These are phyloP conservation scores for Flaveria brownii DNA, from an alignment of 129 eudicot genomes.

Conservation along the genomic window DNA sequence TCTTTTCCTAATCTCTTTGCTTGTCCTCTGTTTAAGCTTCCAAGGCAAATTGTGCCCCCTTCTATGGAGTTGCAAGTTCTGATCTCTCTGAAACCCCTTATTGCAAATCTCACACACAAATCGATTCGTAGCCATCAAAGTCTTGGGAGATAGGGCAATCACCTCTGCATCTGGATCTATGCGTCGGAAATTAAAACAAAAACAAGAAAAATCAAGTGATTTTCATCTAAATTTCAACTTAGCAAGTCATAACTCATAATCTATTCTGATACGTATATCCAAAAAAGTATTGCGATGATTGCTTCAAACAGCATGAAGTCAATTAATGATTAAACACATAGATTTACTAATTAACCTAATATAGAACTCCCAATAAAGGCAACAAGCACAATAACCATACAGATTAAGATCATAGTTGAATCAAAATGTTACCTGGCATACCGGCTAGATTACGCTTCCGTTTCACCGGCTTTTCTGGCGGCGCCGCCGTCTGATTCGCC, in stretches of 20 bases:
- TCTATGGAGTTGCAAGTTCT: slow-evolving; percentile 91
- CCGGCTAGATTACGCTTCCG: slow-evolving; percentile 94
- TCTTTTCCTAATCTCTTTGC: slow-evolving; percentile 73
- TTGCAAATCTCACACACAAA: slow-evolving; percentile 95
- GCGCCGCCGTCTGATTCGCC: slow-evolving; percentile 51
- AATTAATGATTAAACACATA: background rate
- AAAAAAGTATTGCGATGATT: background rate
- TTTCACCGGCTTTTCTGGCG: slow-evolving; percentile 46
- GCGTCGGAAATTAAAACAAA: background rate
- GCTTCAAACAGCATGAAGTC: slow-evolving; percentile 13
- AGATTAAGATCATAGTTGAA: slow-evolving; percentile 4
- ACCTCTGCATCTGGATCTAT: slow-evolving; percentile 99
- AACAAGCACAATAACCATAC: background rate
- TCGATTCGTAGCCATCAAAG: slow-evolving; percentile 88
- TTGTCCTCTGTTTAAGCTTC: slow-evolving; percentile 89
- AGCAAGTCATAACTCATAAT: background rate
- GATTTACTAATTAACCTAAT: slow-evolving; percentile 11
- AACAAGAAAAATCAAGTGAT: slow-evolving; percentile 16
- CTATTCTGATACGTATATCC: slow-evolving; percentile 8
- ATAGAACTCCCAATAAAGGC: background rate
- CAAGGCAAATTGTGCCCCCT: slow-evolving; percentile 97
- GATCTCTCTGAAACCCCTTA: slow-evolving; percentile 96
- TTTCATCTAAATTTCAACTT: background rate
- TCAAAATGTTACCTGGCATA: slow-evolving; percentile 72
- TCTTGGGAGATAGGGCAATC: slow-evolving; percentile 88